A percentile compares a stretch with the other conserved stretches of the same genome.
phyloP scores from a whole-genome alignment of 805 yeast genomes.

The Lipomyces starkeyi region DNA sequence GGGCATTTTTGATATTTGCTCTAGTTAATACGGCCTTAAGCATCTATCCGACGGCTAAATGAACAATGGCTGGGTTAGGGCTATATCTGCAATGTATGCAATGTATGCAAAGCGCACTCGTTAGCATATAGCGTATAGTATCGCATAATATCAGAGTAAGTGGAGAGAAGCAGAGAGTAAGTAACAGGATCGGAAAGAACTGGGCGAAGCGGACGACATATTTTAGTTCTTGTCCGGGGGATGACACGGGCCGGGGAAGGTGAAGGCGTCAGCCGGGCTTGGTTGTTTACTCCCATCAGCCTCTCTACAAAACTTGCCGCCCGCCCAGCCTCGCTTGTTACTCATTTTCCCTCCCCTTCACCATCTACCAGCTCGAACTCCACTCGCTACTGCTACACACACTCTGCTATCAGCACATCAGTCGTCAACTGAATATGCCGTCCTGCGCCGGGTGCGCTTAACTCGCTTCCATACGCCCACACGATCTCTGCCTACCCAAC shows the following conservation, averaged over 20 bases:
- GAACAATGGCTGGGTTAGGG: background rate
- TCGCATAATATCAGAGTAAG: background rate
- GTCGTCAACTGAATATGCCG: background rate
- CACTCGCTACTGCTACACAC: constrained; percentile 6
- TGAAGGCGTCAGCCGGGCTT: background rate
- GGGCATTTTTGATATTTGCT: too few species aligned
- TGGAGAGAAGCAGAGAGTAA: background rate
- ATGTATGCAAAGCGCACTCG: background rate
- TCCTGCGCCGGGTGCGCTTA: constrained; percentile 3
- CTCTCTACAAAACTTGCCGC: constrained; percentile 3
- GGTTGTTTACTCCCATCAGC: constrained; percentile 4
- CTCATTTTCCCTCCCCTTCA: background rate
- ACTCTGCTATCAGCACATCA: background rate
- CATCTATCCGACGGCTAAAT: background rate
- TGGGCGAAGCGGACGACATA: background rate
- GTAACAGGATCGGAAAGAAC: background rate
- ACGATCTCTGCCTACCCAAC: background rate
- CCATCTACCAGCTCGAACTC: constrained; percentile 3
- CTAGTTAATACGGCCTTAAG: too few species aligned
- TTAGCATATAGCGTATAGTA: background rate
- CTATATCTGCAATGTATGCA: background rate
- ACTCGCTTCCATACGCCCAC: constrained; percentile 9
- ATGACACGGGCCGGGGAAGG: background rate
- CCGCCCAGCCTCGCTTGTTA: background rate
- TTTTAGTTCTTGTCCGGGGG: background rate